Base-by-base conservation (phyloP, 257 asterid species). In the Jacaranda mimosifolia region DNA sequence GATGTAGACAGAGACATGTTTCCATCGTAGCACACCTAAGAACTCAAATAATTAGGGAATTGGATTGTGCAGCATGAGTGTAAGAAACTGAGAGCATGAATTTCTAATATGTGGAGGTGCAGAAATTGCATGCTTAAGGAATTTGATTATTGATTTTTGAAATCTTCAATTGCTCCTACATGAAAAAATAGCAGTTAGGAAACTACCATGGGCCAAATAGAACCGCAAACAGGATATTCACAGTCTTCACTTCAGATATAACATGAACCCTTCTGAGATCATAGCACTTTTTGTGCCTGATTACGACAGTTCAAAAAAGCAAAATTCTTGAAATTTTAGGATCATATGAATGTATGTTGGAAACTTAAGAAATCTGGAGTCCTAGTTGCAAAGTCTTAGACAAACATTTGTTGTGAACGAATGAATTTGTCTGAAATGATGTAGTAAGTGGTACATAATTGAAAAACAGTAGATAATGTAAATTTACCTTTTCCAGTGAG, bases 1-100 rank as follows among this genome's bases (percentile, higher is more conserved):
- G 80, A 91, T 81, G 81, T 88, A 90, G 70, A 91, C 88, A 15
- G 87, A 81, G 63, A 88, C 93, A 52, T 85, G 77, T 70, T 88
- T 94, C 97, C 97, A 94, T 70, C 84, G 73, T 55, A 90, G 84
- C 57, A 83, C 80, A 3, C 96, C 98, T 93, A 86, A 73, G 79
- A 75, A 67, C 75, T 62, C 26, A 53, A 36, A 71, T 9, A 70
- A 32, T 73, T 14, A 71, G 75, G 21, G n/a, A 7, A 42, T 67
- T 42, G 57, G 68, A 57, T 46, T 80, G 43, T 60, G 15, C 13
- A 11, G 46, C 5, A 10, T 42, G 15, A 40, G 32, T 10, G 4
- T 43, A 26, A 26, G 48, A 18, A 57, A 77, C 26, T 58, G 18
- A 14, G 60, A 15, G 19, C 18, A 42, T 57, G 68, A 45, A 58